These are phyloP conservation scores for Neonectria hederae DNA, from an alignment of 2,329 filamentous ascomycete genomes.

Conservation along the genomic window DNA sequence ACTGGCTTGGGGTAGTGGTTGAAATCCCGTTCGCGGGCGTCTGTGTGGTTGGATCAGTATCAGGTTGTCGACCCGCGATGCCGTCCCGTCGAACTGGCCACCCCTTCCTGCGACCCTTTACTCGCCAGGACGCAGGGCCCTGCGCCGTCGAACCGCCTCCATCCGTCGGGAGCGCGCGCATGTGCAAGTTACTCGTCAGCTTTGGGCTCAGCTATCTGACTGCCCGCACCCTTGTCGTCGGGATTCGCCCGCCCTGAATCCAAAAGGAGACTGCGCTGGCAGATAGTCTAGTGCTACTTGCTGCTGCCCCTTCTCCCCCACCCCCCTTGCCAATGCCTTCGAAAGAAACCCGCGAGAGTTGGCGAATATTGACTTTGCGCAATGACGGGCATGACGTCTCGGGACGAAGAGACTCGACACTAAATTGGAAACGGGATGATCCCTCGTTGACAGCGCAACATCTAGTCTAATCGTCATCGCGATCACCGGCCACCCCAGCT, in stretches of 20 bases:
- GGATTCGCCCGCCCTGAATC: constrained; percentile 22
- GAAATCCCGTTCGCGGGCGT: constrained; percentile 8
- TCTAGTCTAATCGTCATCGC: constrained; percentile 20
- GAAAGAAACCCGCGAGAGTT: not conserved
- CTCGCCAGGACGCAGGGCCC: constrained; percentile 9
- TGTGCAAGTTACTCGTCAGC: constrained; percentile 15
- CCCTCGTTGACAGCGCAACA: constrained; percentile 18
- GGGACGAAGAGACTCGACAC: not conserved
- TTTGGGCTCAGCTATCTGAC: constrained; percentile 1
- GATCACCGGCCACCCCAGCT: constrained; percentile 2
- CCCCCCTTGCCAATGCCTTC: not conserved
- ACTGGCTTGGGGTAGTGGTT: not conserved
- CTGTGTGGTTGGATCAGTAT: constrained; percentile 20
- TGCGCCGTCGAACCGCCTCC: constrained; percentile 10
- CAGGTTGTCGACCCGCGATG: constrained; percentile 28
- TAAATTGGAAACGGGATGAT: constrained; percentile 2
- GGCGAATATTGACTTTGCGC: not conserved
- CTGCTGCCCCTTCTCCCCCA: too few relatives aligned
- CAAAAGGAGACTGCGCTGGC: constrained; percentile 11
- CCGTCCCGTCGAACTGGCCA: constrained; percentile 29
- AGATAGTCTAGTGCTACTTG: too few relatives aligned
- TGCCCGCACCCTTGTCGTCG: not conserved
- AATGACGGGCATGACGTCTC: not conserved
- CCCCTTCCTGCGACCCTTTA: constrained; percentile 6
- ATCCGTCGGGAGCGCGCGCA: not conserved